Evolutionary conservation across 2,329 filamentous ascomycete genomes (phyloP), one percentile per base, ranked within the genome.

Genomic region (Claviceps sp.): DNA sequence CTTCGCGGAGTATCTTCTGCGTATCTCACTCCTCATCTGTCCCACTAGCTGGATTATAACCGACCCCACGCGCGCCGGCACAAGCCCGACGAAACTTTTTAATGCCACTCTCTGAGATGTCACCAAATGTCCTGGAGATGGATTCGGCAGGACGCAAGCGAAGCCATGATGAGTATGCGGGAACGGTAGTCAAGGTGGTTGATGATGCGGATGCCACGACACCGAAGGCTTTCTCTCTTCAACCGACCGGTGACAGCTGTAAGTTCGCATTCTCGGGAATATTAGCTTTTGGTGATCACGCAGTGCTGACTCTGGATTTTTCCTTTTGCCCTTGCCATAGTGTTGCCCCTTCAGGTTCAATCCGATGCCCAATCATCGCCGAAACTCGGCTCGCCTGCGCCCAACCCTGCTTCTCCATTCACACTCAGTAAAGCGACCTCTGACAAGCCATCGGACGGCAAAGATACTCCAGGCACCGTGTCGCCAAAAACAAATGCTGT

Each of bases 101-200:
- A 54, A 78, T 77, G 75, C 70, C 76, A 60, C 65, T 78, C 26
- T 63, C 69, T 45, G 65, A 70, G 50, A 66, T 76, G 60, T 72
- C 74, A 18, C 63, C 68, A 13, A 77, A 78, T 55, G 67, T 75
- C 34, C 69, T 71, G 60, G 72, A 74, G 59, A 62, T 67, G 24
- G 71, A 75, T 49, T 57, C 62, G 20, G 63, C 63, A 30, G 63
- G 65, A 47, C 67, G 69, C 50, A 78, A 78, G 61, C 65, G 73
- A 54, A 70, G 64, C 43, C 72, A 75, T 56, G 67, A 72, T 42
- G 71, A 75, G 37, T 77, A 69, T 54, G 57, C 68, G 2, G 66
- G 62, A 9, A 63, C 69, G 24, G 55, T 63, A 22, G 50, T 61
- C n/a, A 61, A 62, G 50, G 48, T 55, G 24, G 61, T 65, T 20